These are phyloP conservation scores for Thalia dealbata DNA, from an alignment of 176 grass and related monocot species.

Conservation along the genomic window DNA sequence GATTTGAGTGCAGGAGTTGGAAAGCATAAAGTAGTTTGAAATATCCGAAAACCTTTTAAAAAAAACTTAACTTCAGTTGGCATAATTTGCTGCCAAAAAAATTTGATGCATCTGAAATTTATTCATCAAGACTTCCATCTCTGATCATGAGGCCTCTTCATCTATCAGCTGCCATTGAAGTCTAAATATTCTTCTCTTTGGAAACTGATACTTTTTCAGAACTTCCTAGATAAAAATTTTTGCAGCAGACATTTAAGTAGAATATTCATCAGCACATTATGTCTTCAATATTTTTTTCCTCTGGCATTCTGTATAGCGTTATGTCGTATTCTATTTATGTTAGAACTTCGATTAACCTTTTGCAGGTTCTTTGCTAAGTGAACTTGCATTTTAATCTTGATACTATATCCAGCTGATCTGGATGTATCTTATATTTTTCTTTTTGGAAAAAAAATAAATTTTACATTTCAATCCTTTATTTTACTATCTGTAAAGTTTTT, in stretches of 20 bases:
- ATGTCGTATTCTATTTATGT: neutral
- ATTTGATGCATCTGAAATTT: no score
- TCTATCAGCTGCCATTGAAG: neutral
- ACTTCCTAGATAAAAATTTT: neutral
- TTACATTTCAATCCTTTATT: neutral
- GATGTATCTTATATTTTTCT: neutral
- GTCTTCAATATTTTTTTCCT: neutral
- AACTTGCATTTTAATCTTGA: neutral
- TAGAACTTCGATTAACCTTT: neutral
- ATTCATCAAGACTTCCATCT: neutral
- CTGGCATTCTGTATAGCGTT: no score
- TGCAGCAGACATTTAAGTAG: neutral
- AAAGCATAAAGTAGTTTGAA: no score
- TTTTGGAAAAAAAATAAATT: no score
- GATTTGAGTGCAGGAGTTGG: no score
- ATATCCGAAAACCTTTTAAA: no score
- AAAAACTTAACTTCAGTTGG: no score
- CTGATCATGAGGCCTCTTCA: neutral
- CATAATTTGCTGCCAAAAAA: neutral
- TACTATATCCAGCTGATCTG: neutral
- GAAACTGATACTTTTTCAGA: neutral
- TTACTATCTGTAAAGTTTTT: neutral
- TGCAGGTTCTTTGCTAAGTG: neutral
- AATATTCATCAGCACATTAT: neutral
- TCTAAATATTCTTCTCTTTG: neutral